Conservation (phyloP, 345 rosid species). For the Linum usitatissimum region DNA sequence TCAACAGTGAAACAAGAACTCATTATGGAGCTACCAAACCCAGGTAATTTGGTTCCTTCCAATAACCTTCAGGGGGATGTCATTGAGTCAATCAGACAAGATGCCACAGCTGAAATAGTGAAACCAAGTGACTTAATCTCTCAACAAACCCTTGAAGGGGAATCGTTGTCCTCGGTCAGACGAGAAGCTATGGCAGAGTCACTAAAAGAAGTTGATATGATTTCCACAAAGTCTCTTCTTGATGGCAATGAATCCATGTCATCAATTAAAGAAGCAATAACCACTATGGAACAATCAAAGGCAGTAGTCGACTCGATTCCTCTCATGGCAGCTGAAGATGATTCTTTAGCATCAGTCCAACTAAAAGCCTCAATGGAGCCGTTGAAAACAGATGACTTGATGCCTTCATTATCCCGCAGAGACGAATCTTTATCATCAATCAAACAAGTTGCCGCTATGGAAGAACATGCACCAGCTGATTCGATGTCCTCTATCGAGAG, state of each 20-base stretch:
- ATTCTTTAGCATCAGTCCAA: slow-evolving; percentile 10
- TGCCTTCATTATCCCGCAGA: slow-evolving; percentile 5
- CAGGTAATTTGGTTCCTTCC: background rate
- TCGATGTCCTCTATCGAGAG: background rate
- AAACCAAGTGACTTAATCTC: slow-evolving; percentile 5
- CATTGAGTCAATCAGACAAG: slow-evolving; percentile 13
- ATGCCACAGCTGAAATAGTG: slow-evolving; percentile 7
- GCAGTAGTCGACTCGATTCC: background rate
- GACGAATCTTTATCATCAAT: slow-evolving; percentile 2
- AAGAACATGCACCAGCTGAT: background rate
- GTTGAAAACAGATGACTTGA: slow-evolving; percentile 9
- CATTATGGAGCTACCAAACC: background rate
- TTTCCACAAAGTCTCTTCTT: background rate
- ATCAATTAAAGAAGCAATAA: background rate
- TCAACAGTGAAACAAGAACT: slow-evolving; percentile 7
- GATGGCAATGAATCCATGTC: background rate
- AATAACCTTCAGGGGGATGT: slow-evolving; percentile 15
- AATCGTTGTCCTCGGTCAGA: slow-evolving; percentile 1
- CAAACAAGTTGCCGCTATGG: background rate
- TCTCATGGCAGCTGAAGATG: slow-evolving; percentile 13
- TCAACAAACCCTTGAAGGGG: slow-evolving; percentile 7
- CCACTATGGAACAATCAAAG: background rate
- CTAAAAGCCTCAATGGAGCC: slow-evolving; percentile 10
- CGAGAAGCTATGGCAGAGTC: slow-evolving; percentile 8
- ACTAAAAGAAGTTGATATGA: background rate